These are phyloP conservation scores for Zopfia rhizophila DNA, from an alignment of 2,329 filamentous ascomycete species.

Conservation along the genomic window DNA sequence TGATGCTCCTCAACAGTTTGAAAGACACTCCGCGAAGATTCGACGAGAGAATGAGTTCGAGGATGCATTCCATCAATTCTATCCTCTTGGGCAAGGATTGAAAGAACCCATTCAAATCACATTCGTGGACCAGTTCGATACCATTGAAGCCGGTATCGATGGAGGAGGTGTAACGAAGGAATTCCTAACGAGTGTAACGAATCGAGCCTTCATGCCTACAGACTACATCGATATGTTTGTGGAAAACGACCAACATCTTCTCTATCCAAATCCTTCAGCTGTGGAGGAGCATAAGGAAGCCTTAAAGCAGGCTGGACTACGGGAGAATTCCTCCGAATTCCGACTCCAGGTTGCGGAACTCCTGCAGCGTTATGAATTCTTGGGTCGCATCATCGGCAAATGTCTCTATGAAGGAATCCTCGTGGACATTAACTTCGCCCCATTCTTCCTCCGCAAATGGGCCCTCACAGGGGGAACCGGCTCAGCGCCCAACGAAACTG, in stretches of 20 bases:
- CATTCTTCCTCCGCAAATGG: constrained; percentile 98
- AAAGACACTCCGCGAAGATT: constrained; percentile 78
- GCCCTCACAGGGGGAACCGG: constrained; percentile 74
- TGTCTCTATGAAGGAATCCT: constrained; percentile 97
- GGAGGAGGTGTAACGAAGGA: constrained; percentile 98
- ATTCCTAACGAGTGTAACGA: constrained; percentile 88
- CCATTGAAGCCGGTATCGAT: constrained; percentile 91
- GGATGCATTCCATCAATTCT: constrained; percentile 88
- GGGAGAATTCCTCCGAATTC: constrained; percentile 67
- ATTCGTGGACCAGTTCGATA: constrained; percentile 91
- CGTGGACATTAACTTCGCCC: constrained; percentile 90
- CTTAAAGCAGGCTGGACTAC: constrained; percentile 63
- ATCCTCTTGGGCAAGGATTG: constrained; percentile 78
- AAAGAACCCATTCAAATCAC: constrained; percentile 98
- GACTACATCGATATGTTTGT: constrained; percentile 72
- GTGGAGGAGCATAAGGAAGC: constrained; percentile 74
- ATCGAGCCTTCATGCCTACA: constrained; percentile 78
- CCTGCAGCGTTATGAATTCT: constrained; percentile 84
- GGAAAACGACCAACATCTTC: constrained; percentile 83
- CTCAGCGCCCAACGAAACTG: constrained; percentile 72
- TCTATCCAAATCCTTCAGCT: constrained; percentile 87
- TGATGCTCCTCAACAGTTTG: constrained; percentile 47
- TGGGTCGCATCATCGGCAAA: constrained; percentile 93
- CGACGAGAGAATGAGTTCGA: constrained; percentile 81
- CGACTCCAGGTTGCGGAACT: constrained; percentile 68